Evolutionary conservation across 176 grass and related monocot genomes (phyloP).

Genomic region (Carex pumila): DNA sequence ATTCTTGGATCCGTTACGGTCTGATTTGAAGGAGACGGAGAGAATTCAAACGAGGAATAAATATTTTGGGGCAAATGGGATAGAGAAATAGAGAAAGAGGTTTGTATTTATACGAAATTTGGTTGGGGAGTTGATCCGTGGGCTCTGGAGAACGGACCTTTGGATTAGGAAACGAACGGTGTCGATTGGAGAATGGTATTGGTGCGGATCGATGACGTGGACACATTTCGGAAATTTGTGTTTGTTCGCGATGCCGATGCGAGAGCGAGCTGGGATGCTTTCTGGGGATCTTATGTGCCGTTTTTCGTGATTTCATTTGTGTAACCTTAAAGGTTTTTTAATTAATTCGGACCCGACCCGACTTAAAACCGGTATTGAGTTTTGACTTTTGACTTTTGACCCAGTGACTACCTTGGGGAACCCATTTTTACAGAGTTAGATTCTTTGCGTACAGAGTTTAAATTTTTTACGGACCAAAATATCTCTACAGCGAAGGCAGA

Average conservation of each 20-base stretch:
- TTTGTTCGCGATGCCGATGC: neutral
- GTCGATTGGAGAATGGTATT: neutral
- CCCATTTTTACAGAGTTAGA: too few species aligned
- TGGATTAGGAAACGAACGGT: neutral
- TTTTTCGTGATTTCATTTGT: neutral
- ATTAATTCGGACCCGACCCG: too few species aligned
- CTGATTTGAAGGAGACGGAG: too few species aligned
- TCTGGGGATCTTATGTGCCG: neutral
- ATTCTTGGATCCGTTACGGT: neutral
- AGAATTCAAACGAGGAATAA: neutral
- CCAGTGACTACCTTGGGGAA: too few species aligned
- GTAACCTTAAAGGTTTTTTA: neutral
- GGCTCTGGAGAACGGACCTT: neutral
- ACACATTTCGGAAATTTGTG: neutral
- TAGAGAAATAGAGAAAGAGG: neutral
- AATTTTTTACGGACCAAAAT: too few species aligned
- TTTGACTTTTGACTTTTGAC: too few species aligned
- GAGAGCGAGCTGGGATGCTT: neutral
- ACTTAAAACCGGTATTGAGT: too few species aligned
- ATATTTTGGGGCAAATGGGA: neutral
- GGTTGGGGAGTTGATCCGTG: neutral
- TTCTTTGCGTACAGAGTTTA: too few species aligned
- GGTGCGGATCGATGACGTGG: neutral
- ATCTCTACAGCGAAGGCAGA: too few species aligned
- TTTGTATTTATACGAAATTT: neutral